Evolutionary conservation across 352 stramenopile species (phyloP).

Genomic region (Phytophthora pisi): DNA sequence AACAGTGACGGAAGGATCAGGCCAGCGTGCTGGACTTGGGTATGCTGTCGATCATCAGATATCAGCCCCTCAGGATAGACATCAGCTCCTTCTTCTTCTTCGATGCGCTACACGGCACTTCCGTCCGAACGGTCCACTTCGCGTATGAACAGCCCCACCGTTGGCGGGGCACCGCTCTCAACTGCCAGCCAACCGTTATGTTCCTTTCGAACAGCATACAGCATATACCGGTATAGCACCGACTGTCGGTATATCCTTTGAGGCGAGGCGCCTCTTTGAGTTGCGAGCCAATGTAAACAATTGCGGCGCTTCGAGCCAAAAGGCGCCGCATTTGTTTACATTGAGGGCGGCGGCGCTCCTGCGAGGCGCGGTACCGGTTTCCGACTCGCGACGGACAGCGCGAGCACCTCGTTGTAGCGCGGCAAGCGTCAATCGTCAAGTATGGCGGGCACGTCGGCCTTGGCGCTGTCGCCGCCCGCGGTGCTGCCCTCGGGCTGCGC

Average conservation of each 20-base stretch:
- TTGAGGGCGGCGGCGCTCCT: too few species aligned
- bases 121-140: slow-evolving; percentile 10
- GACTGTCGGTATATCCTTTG: neutral
- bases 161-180: neutral
- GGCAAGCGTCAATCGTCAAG: too few species aligned
- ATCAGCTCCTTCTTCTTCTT: slow-evolving; percentile 73
- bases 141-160: slow-evolving; percentile 14
- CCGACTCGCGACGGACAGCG: too few species aligned
- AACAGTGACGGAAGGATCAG: slow-evolving; percentile 65
- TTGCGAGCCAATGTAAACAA: too few species aligned
- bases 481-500: slow-evolving; percentile 63
- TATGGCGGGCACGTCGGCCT: slow-evolving; percentile 36
- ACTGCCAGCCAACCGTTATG: slow-evolving; percentile 25
- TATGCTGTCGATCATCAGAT: slow-evolving; percentile 78
- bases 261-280: too few species aligned
- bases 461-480: slow-evolving; percentile 49
- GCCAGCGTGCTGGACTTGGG: slow-evolving; percentile 83
- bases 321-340: too few species aligned
- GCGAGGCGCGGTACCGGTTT: too few species aligned
- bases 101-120: neutral
- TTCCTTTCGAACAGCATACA: slow-evolving; percentile 7
- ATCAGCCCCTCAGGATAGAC: slow-evolving; percentile 88
- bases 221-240: neutral
- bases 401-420: too few species aligned
- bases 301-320: too few species aligned